Conservation (phyloP, 306 rosid species). For the Pyrus bretschneideri region DNA sequence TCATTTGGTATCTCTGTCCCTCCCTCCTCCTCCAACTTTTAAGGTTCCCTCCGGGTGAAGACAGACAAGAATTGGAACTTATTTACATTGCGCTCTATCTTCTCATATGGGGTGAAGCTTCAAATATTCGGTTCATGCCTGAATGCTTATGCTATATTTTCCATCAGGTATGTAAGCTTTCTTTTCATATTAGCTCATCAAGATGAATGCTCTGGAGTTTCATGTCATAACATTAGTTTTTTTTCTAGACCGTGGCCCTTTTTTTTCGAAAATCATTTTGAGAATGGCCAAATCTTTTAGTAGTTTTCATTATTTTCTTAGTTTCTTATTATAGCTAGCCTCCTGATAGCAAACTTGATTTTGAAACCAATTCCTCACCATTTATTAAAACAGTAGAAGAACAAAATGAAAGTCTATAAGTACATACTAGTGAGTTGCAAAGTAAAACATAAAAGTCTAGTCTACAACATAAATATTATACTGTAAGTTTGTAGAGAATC, state of each 20-base stretch:
- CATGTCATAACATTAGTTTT: too few species aligned
- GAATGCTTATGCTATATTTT: slow-evolving; percentile 96
- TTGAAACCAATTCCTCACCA: neutral
- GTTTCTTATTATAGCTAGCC: neutral
- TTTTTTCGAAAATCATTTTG: too few species aligned
- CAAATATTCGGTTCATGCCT: slow-evolving; percentile 96
- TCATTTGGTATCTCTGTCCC: slow-evolving; percentile 7
- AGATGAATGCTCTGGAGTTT: slow-evolving; percentile 4
- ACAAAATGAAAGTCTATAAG: too few species aligned
- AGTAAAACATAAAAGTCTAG: neutral
- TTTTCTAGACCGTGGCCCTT: too few species aligned
- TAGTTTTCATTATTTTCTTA: neutral
- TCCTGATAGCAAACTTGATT: neutral
- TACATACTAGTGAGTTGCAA: too few species aligned
- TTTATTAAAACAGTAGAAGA: neutral
- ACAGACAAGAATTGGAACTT: slow-evolving; percentile 55
- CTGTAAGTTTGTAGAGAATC: neutral
- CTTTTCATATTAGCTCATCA: slow-evolving; percentile 3
- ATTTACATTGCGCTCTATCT: slow-evolving; percentile 84
- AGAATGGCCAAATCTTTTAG: neutral
- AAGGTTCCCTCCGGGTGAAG: slow-evolving; percentile 43
- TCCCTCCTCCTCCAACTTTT: slow-evolving; percentile 5
- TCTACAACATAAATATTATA: neutral
- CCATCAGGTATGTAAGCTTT: slow-evolving; percentile 59
- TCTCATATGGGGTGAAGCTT: slow-evolving; percentile 99